These are phyloP conservation scores for Penicillium lagena DNA, from an alignment of 495 filamentous ascomycete species.

Conservation along the genomic window DNA sequence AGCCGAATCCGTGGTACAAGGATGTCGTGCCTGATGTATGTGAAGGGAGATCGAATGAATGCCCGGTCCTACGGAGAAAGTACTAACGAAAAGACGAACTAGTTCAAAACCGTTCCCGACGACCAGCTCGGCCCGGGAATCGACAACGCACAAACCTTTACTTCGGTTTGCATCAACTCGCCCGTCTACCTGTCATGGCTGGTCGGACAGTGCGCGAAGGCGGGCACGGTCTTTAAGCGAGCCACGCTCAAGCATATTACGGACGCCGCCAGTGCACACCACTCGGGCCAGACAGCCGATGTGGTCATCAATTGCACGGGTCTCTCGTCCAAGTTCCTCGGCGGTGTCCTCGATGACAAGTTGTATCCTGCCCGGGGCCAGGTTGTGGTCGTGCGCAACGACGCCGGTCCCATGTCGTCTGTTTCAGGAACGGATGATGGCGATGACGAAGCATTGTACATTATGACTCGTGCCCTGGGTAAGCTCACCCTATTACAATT, in stretches of 20 bases:
- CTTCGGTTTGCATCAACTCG: conserved; percentile 86
- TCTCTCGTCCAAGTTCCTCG: conserved; percentile 62
- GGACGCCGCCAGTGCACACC: conserved; percentile 61
- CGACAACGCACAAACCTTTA: conserved; percentile 69
- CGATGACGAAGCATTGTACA: conserved; percentile 72
- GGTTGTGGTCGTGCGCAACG: conserved; percentile 82
- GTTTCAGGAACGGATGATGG: conserved; percentile 77
- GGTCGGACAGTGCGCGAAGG: conserved; percentile 62
- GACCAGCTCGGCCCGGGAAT: conserved; percentile 51
- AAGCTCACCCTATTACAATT: conserved; percentile 6
- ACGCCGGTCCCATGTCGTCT: conserved; percentile 60
- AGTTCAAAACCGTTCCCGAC: conserved; percentile 52
- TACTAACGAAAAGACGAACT: neutral
- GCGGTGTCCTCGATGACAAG: conserved; percentile 72
- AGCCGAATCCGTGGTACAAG: conserved; percentile 75
- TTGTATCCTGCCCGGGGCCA: conserved; percentile 81
- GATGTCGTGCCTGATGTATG: conserved; percentile 65
- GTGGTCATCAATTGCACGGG: conserved; percentile 87
- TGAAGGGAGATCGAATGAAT: neutral
- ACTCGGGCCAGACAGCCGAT: conserved; percentile 55
- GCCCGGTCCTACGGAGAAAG: neutral
- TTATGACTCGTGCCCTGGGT: conserved; percentile 83
- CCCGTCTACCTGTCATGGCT: conserved; percentile 83
- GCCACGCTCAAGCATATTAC: conserved; percentile 61
- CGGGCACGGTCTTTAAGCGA: conserved; percentile 60